These are phyloP conservation scores for Macrolepiota fuliginosa DNA, from an alignment of 768 basidiomycete species.

Conservation along the genomic window DNA sequence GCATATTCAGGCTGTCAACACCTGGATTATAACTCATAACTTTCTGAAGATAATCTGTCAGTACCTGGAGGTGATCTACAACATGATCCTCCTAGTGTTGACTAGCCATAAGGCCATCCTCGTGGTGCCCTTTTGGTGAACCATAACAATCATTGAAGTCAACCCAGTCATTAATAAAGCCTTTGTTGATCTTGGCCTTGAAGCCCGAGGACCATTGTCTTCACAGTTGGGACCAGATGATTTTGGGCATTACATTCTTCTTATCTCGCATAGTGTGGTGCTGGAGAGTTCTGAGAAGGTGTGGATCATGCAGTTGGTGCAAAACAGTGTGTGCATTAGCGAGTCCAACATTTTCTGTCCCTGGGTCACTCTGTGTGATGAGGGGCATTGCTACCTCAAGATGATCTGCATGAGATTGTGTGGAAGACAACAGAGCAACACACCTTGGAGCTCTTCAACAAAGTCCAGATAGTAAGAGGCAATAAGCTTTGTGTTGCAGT, in stretches of 20 bases:
- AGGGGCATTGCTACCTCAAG: slow-evolving; percentile 34
- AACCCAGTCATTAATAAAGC: too few species aligned
- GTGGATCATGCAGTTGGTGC: slow-evolving; percentile 37
- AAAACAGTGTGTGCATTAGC: slow-evolving; percentile 42
- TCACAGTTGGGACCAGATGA: slow-evolving; percentile 34
- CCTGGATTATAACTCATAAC: too few species aligned
- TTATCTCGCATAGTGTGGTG: slow-evolving; percentile 35
- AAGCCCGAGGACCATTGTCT: too few species aligned
- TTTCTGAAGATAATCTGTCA: too few species aligned
- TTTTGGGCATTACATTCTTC: slow-evolving; percentile 42
- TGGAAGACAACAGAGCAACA: slow-evolving; percentile 7
- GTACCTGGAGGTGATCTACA: too few species aligned
- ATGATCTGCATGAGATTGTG: not conserved
- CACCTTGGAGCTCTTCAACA: too few species aligned
- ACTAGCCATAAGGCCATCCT: too few species aligned
- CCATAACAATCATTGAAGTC: too few species aligned
- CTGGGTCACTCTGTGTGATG: slow-evolving; percentile 42
- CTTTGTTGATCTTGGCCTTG: too few species aligned
- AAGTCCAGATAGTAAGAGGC: slow-evolving; percentile 31
- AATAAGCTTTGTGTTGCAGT: slow-evolving; percentile 33
- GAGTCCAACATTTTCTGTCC: slow-evolving; percentile 40
- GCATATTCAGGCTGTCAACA: too few species aligned
- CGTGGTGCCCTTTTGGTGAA: too few species aligned
- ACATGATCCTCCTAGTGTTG: too few species aligned
- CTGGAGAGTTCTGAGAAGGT: slow-evolving; percentile 32